These are phyloP conservation scores for Pichia sp. DNA, from an alignment of 1,139 yeast genomes.

Conservation along the genomic window DNA sequence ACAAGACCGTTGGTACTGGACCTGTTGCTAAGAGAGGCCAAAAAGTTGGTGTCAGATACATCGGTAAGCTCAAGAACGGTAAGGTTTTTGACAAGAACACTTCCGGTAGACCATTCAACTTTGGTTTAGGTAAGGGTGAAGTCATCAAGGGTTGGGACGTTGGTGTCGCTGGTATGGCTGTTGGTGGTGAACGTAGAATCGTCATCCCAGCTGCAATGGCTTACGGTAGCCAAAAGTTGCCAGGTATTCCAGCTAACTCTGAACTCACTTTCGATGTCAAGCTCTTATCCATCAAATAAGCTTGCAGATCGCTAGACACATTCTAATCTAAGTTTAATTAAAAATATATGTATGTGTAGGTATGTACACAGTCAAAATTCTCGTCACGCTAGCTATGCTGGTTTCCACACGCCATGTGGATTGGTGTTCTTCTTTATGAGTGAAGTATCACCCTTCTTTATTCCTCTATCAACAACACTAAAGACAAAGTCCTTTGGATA, in stretches of 20 bases:
- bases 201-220: conserved; percentile 95
- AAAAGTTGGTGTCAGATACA: conserved; percentile 94
- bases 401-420: conserved; percentile 14
- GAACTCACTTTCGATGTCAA: conserved; percentile 95
- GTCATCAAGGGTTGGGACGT: conserved; percentile 98
- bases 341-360: neutral
- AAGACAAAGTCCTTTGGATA: conserved; percentile 41
- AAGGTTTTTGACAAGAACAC: conserved; percentile 96
- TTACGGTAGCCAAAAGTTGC: conserved; percentile 87
- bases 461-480: conserved; percentile 31
- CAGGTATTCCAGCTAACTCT: conserved; percentile 97
- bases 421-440: conserved; percentile 18
- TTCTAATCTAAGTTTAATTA: neutral
- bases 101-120: conserved; percentile 89
- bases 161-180: conserved; percentile 98
- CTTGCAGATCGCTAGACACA: no score
- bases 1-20: conserved; percentile 85
- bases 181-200: conserved; percentile 98
- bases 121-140: conserved; percentile 93
- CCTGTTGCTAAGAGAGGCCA: conserved; percentile 82
- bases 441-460: conserved; percentile 20
- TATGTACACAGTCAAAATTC: neutral
- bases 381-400: conserved; percentile 6
- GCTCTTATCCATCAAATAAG: conserved; percentile 79
- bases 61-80: conserved; percentile 95